phyloP scores from a whole-genome alignment of 768 basidiomycete genomes.

The Suillus placidus region DNA sequence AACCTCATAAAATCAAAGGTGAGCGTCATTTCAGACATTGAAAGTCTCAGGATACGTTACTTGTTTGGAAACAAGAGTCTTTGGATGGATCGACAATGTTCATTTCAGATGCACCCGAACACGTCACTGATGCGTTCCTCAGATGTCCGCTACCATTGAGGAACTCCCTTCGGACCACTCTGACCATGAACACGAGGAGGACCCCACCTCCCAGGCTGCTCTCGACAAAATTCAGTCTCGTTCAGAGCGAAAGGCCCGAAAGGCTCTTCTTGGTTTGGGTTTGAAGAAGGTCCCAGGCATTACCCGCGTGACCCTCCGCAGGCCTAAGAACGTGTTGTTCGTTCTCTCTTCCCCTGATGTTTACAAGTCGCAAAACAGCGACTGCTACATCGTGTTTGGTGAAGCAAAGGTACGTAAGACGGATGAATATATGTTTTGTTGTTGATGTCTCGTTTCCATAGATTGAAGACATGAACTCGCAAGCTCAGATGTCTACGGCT shows the following conservation, averaged over 20 bases:
- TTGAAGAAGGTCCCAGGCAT: slow-evolving; percentile 92
- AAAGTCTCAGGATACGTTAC: neutral
- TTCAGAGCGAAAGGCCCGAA: slow-evolving; percentile 93
- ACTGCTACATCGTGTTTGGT: slow-evolving; percentile 99
- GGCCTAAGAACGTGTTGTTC: slow-evolving; percentile 96
- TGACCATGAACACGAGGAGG: slow-evolving; percentile 77
- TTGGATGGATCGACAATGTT: slow-evolving; percentile 33
- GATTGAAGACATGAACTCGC: slow-evolving; percentile 88
- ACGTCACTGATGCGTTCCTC: slow-evolving; percentile 26
- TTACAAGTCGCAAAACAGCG: slow-evolving; percentile 96
- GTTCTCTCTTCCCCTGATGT: slow-evolving; percentile 94
- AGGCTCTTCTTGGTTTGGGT: slow-evolving; percentile 88
- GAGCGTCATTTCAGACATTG: neutral
- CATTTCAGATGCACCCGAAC: slow-evolving; percentile 30
- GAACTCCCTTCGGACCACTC: slow-evolving; percentile 83
- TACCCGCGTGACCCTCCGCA: slow-evolving; percentile 91
- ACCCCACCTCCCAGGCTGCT: slow-evolving; percentile 80
- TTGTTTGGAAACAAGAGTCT: neutral
- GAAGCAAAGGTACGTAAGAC: slow-evolving; percentile 77
- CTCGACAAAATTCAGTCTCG: slow-evolving; percentile 94
- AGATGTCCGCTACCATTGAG: slow-evolving; percentile 86
- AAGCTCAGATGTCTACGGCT: slow-evolving; percentile 74
- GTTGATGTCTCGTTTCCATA: slow-evolving; percentile 26
- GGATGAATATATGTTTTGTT: neutral
- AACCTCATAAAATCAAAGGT: slow-evolving; percentile 27